Evolutionary conservation across 495 filamentous ascomycete genomes (phyloP), one percentile per base, ranked within the genome.

Genomic region (Durotheca rogersii): DNA sequence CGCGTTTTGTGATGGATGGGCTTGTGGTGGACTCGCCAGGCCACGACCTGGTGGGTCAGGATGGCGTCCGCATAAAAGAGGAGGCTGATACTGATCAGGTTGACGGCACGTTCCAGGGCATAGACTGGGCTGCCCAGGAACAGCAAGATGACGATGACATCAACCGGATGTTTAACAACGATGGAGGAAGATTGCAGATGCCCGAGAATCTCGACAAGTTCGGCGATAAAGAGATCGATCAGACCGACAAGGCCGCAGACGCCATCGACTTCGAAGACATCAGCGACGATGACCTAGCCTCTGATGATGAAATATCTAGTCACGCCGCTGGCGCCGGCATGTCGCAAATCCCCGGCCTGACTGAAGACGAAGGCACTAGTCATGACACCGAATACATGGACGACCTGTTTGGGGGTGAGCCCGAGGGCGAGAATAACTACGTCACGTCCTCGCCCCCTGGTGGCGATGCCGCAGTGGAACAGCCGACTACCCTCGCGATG

Each of bases 201-300:
- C 51, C 51, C 10, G 34, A 43, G 27, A 62, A 61, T 12, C 16
- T 51, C n/a, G 34, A 23, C 3, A 15, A 12, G 3, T 54, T 59
- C 9, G 29, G 7, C 31, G 44, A 62, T 2, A 41, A 54, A 29
- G 53, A 49, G 7, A 58, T 56, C 21, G 55, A 62, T 34, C 46
- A 48, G 30, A 54, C 60, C 10, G 9, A 42, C 17, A 46, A 68
- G 41, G 72, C 70, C 39, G 72, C 67, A 25, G 67, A 76, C 59
- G 73, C 72, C 37, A 56, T 69, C 49, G 93, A 99, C 68, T 99
- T 83, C 57, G 91, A 88, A 64, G 89, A 94, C 66, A 84, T 94
- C 65, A 74, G 72, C 39, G 84, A 86, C 45, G 77, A 77, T 47
- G 84, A 84, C 30, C 63, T 80, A 6, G 73, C 72, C 56, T 73